Conservation (phyloP, 1,284 basidiomycete species). For the Ganoderma lingzhi region DNA sequence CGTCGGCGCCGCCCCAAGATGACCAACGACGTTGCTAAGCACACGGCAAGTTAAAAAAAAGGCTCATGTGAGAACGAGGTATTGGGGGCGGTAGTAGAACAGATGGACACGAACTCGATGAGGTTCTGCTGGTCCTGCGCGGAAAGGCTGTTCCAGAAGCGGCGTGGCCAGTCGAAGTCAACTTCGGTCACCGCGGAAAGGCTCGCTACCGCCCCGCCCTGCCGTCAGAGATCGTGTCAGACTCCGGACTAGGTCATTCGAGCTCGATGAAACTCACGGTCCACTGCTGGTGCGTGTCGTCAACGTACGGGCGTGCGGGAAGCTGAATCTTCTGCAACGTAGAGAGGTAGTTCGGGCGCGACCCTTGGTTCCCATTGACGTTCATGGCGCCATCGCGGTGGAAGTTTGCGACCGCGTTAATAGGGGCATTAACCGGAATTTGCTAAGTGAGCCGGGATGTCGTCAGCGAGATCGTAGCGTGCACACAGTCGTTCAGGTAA, state of each 20-base stretch:
- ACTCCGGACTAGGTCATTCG: background rate
- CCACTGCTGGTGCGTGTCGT: constrained; percentile 46
- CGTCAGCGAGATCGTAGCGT: background rate
- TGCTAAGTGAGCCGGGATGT: constrained; percentile 27
- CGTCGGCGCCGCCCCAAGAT: constrained; percentile 44
- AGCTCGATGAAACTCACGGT: constrained; percentile 32
- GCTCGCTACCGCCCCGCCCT: constrained; percentile 44
- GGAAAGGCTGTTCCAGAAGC: constrained; percentile 49
- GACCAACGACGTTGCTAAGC: constrained; percentile 47
- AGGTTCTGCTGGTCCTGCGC: constrained; percentile 46
- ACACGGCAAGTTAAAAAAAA: background rate
- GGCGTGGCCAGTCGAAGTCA: constrained; percentile 55
- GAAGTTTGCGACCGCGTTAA: constrained; percentile 47
- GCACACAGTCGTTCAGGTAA: background rate
- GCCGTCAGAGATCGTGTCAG: background rate
- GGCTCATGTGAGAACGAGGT: background rate
- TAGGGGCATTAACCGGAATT: constrained; percentile 42
- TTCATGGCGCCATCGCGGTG: constrained; percentile 45
- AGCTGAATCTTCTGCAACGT: constrained; percentile 39
- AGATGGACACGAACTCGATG: constrained; percentile 38
- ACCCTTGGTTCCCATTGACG: constrained; percentile 42
- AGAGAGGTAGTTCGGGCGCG: constrained; percentile 41
- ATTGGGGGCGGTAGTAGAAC: background rate
- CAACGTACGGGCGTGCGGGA: constrained; percentile 46
- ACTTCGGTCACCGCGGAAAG: constrained; percentile 44